A percentile compares a stretch with the other conserved stretches of the same genome.
Conservation (phyloP, 495 filamentous ascomycete genomes). For the Aspergillus cristatus region DNA sequence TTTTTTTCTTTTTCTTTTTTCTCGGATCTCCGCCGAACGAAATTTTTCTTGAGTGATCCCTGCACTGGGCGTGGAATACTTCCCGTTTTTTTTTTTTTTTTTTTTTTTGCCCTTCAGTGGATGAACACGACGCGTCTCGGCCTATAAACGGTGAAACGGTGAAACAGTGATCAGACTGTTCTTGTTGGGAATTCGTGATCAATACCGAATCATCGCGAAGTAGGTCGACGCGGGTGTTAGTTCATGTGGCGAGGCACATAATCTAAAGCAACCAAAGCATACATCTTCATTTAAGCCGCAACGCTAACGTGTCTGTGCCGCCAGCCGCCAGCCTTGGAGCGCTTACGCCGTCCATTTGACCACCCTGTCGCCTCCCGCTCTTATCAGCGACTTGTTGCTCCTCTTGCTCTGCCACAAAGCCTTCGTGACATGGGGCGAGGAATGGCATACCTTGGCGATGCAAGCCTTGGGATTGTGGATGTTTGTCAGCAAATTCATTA, state of each 20-base stretch:
- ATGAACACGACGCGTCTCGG: too few species aligned
- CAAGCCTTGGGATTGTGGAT: constrained; percentile 46
- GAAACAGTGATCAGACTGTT: too few species aligned
- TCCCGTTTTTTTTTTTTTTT: too few species aligned
- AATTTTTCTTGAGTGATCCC: too few species aligned
- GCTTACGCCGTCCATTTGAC: constrained; percentile 68
- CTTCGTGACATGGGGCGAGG: constrained; percentile 32
- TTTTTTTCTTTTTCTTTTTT: constrained; percentile 2
- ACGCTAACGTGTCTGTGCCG: constrained; percentile 20
- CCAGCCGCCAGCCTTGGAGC: constrained; percentile 63
- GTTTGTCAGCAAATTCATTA: constrained; percentile 69
- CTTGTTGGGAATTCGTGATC: too few species aligned
- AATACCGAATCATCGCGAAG: not conserved
- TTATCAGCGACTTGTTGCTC: constrained; percentile 54
- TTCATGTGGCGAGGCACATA: constrained; percentile 2
- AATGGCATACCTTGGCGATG: constrained; percentile 36
- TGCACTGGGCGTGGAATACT: constrained; percentile 1
- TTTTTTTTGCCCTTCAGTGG: too few species aligned
- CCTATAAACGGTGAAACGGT: too few species aligned
- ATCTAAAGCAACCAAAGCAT: constrained; percentile 1
- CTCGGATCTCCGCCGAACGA: not conserved
- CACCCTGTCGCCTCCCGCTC: constrained; percentile 61
- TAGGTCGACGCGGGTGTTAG: not conserved
- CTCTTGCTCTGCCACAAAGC: constrained; percentile 44
- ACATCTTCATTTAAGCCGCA: constrained; percentile 4